Base-by-base conservation (phyloP, 2,329 filamentous ascomycete genomes). In the Myriosclerotinia curreyana region DNA sequence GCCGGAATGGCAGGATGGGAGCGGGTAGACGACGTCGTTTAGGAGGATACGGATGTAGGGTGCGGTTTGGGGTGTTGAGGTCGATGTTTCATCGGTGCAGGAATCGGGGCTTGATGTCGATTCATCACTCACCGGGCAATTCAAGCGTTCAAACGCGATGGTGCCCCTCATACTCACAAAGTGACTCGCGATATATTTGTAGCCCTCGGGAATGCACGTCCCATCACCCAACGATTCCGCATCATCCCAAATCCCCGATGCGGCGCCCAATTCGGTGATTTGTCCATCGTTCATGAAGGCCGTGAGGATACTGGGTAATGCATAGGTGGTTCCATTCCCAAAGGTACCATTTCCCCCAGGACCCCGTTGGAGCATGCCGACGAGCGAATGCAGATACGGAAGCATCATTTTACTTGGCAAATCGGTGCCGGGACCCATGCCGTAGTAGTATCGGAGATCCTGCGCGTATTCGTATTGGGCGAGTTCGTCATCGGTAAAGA, bases 401-500 rank as follows among this genome's bases (percentile, higher is more conserved):
- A 85, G 79, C 84, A 89, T 85, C 77, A 86, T 81, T 64, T 80
- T 82, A 44, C 79, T 77, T 9, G 83, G 79, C 25, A 85, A 76
- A 42, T 79, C 76, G 2, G 80, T 79, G 1, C 83, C 86, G 0
- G 84, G 83, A 0, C 87, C 86, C 1, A 81, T 78, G 14, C 85
- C 85, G 70, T 89, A 88, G 75, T 84, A 89, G 74, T 90, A 90
- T 38, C 86, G 82, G 48, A 90, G 75, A 70, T 90, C 87, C 68
- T 90, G 86, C 1, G 81, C 79, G 72, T 90, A 90, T 70, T 89
- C 86, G 68, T 89, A 90, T 68, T 82, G 76, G 38, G 81, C 77
- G 62, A 88, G 79, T 73, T 90, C 87, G 3, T 83, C 77, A 42
- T 86, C 78, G 3, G 81, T 86, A 69, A 88, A 86, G 20, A 87